Conservation (phyloP, 1,284 basidiomycete species). For the Violaceomyces palustris region DNA sequence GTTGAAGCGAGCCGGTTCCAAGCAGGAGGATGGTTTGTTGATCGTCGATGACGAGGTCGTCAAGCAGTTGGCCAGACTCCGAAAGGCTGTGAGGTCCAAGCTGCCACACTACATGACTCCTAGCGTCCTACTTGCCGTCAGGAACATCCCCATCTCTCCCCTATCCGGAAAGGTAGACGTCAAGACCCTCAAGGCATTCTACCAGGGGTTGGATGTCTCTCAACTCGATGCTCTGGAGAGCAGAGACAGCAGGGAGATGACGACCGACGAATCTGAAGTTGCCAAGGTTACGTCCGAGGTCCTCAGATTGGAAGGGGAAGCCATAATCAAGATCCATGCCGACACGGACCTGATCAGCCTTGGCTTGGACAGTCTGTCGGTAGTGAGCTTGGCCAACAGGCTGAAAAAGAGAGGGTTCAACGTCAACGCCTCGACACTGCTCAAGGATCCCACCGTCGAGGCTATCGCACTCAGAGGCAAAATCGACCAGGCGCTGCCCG, state of each 20-base stretch:
- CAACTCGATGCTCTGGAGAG: slow-evolving; percentile 1
- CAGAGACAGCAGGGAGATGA: slow-evolving; percentile 10
- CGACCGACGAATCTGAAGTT: slow-evolving; percentile 10
- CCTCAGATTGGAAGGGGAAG: slow-evolving; percentile 7
- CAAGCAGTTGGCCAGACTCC: slow-evolving; percentile 3
- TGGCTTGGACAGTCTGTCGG: slow-evolving; percentile 43
- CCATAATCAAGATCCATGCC: not conserved
- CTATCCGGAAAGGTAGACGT: slow-evolving; percentile 43
- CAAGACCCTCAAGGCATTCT: slow-evolving; percentile 18
- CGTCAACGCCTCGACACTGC: slow-evolving; percentile 19
- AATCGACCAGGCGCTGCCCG: not conserved
- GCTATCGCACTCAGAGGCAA: slow-evolving; percentile 11
- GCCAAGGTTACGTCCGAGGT: slow-evolving; percentile 12
- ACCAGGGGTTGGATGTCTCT: slow-evolving; percentile 7
- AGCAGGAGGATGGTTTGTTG: slow-evolving; percentile 3
- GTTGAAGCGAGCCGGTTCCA: slow-evolving; percentile 4
- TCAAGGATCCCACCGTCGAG: slow-evolving; percentile 31
- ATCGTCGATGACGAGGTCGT: slow-evolving; percentile 3
- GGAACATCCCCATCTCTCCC: slow-evolving; percentile 30
- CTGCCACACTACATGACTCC: slow-evolving; percentile 48
- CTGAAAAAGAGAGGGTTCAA: slow-evolving; percentile 18
- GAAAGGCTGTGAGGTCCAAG: slow-evolving; percentile 7
- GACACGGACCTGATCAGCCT: slow-evolving; percentile 27
- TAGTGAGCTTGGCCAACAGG: slow-evolving; percentile 32
- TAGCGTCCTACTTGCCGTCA: slow-evolving; percentile 29